Evolutionary conservation across 2,329 filamentous ascomycete genomes (phyloP).

Genomic region (Aspergillus puulaauensis): DNA sequence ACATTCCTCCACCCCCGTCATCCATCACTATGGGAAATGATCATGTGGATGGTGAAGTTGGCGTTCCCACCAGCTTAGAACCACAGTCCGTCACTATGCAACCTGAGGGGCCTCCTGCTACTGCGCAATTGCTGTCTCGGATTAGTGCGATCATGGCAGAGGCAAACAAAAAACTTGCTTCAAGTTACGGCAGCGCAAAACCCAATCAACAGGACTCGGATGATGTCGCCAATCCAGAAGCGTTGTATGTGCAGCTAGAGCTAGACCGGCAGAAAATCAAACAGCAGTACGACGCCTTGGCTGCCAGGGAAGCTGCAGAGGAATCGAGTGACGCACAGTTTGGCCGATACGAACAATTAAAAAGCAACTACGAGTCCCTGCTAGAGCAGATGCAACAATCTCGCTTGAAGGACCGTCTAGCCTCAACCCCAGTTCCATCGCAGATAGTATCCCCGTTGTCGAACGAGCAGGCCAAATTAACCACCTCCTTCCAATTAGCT

Average conservation of each 20-base stretch:
- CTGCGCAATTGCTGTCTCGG: conserved; percentile 67
- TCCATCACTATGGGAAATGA: conserved; percentile 53
- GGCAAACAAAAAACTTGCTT: conserved; percentile 68
- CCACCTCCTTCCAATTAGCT: conserved; percentile 29
- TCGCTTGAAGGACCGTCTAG: conserved; percentile 34
- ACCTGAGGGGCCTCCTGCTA: conserved; percentile 58
- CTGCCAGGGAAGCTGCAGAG: conserved; percentile 37
- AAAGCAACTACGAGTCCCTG: conserved; percentile 40
- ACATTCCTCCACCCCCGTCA: conserved; percentile 68
- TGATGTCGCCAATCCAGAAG: conserved; percentile 43
- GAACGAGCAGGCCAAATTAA: conserved; percentile 31
- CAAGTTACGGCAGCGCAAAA: conserved; percentile 60
- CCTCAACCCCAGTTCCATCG: conserved; percentile 15
- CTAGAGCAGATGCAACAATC: conserved; percentile 45
- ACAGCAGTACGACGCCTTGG: conserved; percentile 36
- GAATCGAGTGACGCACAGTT: conserved; percentile 37
- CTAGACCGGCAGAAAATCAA: conserved; percentile 45
- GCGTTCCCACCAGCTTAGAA: conserved; percentile 29
- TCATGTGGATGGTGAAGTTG: conserved; percentile 30
- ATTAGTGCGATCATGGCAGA: conserved; percentile 69
- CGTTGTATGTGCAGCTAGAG: conserved; percentile 43
- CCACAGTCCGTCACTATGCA: conserved; percentile 29
- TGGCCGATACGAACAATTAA: conserved; percentile 40
- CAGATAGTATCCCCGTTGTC: conserved; percentile 17
- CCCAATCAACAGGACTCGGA: conserved; percentile 56